These are phyloP conservation scores for Luffa acutangula DNA, from an alignment of 306 rosid genomes.

Conservation along the genomic window DNA sequence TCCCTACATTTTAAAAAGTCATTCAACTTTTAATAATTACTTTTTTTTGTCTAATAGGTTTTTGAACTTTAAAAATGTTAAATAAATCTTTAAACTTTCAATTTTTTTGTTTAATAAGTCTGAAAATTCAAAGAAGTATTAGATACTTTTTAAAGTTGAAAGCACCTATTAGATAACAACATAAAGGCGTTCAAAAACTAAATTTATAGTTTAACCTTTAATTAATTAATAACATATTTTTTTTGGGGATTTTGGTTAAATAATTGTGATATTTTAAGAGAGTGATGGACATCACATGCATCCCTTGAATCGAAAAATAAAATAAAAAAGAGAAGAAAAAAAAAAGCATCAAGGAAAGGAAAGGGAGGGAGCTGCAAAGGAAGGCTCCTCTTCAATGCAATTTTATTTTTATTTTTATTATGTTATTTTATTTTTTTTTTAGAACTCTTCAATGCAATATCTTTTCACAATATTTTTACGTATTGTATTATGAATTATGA, in stretches of 20 bases:
- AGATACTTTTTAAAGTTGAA: too few species aligned
- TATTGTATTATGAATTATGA: background rate
- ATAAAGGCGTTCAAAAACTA: too few species aligned
- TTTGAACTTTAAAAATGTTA: too few species aligned
- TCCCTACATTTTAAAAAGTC: too few species aligned
- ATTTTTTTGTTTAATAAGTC: too few species aligned
- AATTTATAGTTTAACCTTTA: background rate
- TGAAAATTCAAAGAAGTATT: too few species aligned
- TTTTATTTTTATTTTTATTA: background rate
- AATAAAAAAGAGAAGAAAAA: background rate
- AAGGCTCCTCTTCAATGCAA: background rate
- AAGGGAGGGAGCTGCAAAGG: background rate
- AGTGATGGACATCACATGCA: background rate
- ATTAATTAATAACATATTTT: background rate
- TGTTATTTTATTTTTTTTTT: too few species aligned
- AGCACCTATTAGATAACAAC: too few species aligned
- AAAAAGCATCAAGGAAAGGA: background rate
- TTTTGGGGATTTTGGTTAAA: background rate
- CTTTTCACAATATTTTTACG: background rate
- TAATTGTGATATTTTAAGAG: background rate
- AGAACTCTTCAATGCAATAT: background rate
- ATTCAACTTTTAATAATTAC: too few species aligned
- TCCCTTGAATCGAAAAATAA: background rate
- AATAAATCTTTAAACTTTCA: too few species aligned
- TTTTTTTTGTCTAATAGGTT: too few species aligned